Conservation (phyloP, 2,329 filamentous ascomycete genomes). For the Ampelomyces quisqualis region DNA sequence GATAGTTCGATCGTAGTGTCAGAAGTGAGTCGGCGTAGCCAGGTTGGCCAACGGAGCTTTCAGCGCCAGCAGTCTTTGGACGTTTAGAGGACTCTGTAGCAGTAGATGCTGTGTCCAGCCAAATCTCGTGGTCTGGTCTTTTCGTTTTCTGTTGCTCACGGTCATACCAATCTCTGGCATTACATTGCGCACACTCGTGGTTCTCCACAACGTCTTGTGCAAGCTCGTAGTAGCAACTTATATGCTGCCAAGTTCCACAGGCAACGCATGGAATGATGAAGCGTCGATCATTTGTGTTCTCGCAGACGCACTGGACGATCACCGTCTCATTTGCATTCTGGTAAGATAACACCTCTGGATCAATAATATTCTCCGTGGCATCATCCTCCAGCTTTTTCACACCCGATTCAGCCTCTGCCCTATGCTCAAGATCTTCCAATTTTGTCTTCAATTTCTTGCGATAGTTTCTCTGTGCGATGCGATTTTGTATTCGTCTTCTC, state of each 20-base stretch:
- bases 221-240: constrained; percentile 6
- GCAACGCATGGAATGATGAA: constrained; percentile 6
- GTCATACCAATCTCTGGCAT: not conserved
- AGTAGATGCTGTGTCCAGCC: not conserved
- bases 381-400: not conserved
- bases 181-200: constrained; percentile 4
- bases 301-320: constrained; percentile 5
- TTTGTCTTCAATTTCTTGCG: not conserved
- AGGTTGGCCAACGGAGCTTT: not conserved
- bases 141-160: not conserved
- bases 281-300: constrained; percentile 1
- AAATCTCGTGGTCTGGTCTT: not conserved
- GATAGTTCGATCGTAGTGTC: not conserved
- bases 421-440: not conserved
- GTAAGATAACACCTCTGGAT: not conserved
- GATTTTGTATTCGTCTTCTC: not conserved
- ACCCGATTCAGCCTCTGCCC: not conserved
- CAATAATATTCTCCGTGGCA: not conserved
- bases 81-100: not conserved
- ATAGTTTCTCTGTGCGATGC: constrained; percentile 1
- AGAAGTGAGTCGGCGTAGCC: not conserved
- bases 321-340: not conserved
- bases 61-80: not conserved
- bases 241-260: constrained; percentile 8
- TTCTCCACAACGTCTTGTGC: constrained; percentile 5